Evolutionary conservation across 2,329 filamentous ascomycete species (phyloP), one percentile per base, ranked within the genome.

Genomic region (Zopfia rhizophila): DNA sequence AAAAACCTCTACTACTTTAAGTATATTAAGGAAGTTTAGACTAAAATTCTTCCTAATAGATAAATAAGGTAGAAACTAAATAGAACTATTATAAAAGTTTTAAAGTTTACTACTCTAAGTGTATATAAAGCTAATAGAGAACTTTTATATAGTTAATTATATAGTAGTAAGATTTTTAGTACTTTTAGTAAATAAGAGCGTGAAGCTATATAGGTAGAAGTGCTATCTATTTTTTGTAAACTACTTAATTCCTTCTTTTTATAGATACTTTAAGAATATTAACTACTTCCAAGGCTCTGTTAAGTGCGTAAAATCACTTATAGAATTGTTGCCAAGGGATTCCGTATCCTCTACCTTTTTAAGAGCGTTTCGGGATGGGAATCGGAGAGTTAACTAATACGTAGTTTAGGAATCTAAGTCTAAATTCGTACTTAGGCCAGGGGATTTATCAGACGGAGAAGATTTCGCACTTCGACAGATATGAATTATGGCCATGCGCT

Each of bases 11-110:
- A 36, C 53, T 68, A 33, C 51, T 56, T 47, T 71, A 68, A 48
- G 58, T 73, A 71, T 45, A 64, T 71, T 31, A 56, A 61, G 48
- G 45, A 63, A 31, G 69, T 73, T 53, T 74, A 54, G 61, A 55
- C 44, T 21, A 45, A 58, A 29, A 57, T 73, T 27, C 61, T 73
- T 30, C 42, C 55, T 29, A 54, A 72, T 30, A 38, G 25, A 33
- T 32, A 55, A 27, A 45, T 41, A 37, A 67, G 72, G 48, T 27
- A 51, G 27, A 65, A 55, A 44, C 55, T 73, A 18, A 38, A 32
- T 17, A 39, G 45, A 43, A n/a, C 33, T n/a, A 25, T 6, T 38
- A 22, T 45, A 38, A 38, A 45, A 45, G 41, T 35, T 22, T 30
- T 38, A 2, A 27, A 45, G 25, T 35, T 45, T 45, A 38, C 41